Conservation (phyloP, 2,329 filamentous ascomycete genomes). For the Clarireedia homoeocarpa region DNA sequence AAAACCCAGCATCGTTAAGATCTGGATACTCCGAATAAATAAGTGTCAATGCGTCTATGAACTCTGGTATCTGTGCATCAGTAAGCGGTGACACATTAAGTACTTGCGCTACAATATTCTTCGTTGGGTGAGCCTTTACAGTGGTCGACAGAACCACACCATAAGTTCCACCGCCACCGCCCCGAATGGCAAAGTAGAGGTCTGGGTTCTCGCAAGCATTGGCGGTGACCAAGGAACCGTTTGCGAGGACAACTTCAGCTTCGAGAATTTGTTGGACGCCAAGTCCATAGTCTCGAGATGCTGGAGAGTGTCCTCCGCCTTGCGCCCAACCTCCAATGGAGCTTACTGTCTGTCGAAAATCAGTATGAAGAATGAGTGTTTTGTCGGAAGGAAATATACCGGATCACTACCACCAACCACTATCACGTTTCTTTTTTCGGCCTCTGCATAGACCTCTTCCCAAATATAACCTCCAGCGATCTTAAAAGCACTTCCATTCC, state of each 20-base stretch:
- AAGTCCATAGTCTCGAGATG: slow-evolving; percentile 34
- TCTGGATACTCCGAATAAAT: slow-evolving; percentile 28
- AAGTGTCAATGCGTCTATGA: slow-evolving; percentile 24
- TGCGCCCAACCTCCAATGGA: slow-evolving; percentile 30
- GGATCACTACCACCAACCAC: slow-evolving; percentile 30
- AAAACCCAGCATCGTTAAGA: slow-evolving; percentile 29
- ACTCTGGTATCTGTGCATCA: slow-evolving; percentile 21
- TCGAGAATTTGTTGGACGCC: slow-evolving; percentile 39
- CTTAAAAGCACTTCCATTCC: slow-evolving; percentile 30
- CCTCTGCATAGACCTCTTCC: slow-evolving; percentile 30
- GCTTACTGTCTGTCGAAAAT: slow-evolving; percentile 28
- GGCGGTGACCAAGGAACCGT: slow-evolving; percentile 24
- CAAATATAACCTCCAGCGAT: slow-evolving; percentile 31
- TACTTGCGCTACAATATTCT: slow-evolving; percentile 20
- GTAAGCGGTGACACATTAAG: slow-evolving; percentile 22
- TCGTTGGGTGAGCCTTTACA: slow-evolving; percentile 35
- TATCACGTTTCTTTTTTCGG: slow-evolving; percentile 28
- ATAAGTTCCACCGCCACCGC: slow-evolving; percentile 29
- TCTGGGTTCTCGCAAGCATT: slow-evolving; percentile 21
- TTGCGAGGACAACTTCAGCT: slow-evolving; percentile 17
- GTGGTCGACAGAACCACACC: slow-evolving; percentile 33
- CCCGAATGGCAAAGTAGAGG: slow-evolving; percentile 31
- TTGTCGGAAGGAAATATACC: slow-evolving; percentile 18
- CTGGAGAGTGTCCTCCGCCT: slow-evolving; percentile 36
- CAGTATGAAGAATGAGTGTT: slow-evolving; percentile 2